Conservation (phyloP, 2,329 filamentous ascomycete genomes). For the Colletotrichum shisoi region DNA sequence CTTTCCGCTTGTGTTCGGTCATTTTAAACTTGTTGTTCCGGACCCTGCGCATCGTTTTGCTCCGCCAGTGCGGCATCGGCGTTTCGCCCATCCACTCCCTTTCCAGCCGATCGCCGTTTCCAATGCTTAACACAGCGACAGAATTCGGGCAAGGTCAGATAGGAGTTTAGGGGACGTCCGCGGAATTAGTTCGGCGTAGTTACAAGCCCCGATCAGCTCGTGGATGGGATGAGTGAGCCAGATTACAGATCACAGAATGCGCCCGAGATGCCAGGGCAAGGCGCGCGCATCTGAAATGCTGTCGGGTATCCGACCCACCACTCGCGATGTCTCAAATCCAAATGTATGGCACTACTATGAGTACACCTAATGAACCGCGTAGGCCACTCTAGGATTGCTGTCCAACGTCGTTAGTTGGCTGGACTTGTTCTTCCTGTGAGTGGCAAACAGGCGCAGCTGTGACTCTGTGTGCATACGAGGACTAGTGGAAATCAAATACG, state of each 20-base stretch:
- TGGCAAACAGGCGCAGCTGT: not conserved
- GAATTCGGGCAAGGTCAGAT: not conserved
- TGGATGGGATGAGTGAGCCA: not conserved
- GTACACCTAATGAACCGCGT: not conserved
- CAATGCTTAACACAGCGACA: not conserved
- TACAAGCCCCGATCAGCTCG: not conserved
- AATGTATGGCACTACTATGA: not conserved
- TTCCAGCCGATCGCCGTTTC: not conserved
- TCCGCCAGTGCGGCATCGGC: conserved; percentile 10
- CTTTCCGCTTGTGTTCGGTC: not conserved
- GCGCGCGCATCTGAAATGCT: conserved; percentile 2
- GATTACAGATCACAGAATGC: not conserved
- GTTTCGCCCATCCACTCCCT: not conserved
- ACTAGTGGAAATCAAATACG: not conserved
- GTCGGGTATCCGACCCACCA: not conserved
- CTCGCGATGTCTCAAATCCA: not conserved
- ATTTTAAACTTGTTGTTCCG: not conserved
- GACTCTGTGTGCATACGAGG: not conserved
- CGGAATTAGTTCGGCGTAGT: conserved; percentile 10
- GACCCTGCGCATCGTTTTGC: not conserved
- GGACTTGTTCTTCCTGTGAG: not conserved
- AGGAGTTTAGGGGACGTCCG: not conserved
- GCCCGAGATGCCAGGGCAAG: not conserved
- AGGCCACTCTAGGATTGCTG: not conserved
- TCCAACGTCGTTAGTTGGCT: not conserved